Percentiles rank a stretch among this genome's conserved stretches.
Conservation (phyloP, 306 rosid genomes). For the Parietaria judaica region DNA sequence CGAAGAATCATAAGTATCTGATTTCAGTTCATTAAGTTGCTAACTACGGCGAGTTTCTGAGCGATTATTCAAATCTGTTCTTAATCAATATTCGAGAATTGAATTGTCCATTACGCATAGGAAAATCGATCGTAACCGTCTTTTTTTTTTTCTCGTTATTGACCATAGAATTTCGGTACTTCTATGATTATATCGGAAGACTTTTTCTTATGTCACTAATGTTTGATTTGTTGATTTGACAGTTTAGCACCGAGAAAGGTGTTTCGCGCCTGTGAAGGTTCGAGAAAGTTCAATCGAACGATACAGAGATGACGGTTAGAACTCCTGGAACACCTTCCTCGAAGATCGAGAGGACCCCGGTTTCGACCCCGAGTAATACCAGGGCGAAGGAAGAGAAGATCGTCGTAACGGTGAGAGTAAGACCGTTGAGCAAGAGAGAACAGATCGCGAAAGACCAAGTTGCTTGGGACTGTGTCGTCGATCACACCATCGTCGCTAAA, state of each 20-base stretch:
- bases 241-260: constrained; percentile 1
- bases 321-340: constrained; percentile 94
- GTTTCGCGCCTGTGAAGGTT: background rate
- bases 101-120: too few relatives aligned
- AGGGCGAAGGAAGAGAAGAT: constrained; percentile 70
- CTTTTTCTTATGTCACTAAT: background rate
- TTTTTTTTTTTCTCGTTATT: too few relatives aligned
- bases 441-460: constrained; percentile 84
- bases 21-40: too few relatives aligned
- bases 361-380: constrained; percentile 75
- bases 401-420: constrained; percentile 85
- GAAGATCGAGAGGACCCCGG: constrained; percentile 74
- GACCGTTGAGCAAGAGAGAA: constrained; percentile 85
- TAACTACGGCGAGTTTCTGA: too few relatives aligned
- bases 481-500: constrained; percentile 57
- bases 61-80: too few relatives aligned
- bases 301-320: constrained; percentile 54
- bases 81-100: too few relatives aligned
- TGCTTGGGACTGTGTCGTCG: constrained; percentile 92
- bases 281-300: constrained; percentile 1
- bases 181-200: background rate
- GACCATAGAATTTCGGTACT: background rate
- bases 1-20: too few relatives aligned
- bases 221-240: background rate
- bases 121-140: too few relatives aligned